These are phyloP conservation scores for Starmerella sp. DNA, from an alignment of 805 yeast species.

Conservation along the genomic window DNA sequence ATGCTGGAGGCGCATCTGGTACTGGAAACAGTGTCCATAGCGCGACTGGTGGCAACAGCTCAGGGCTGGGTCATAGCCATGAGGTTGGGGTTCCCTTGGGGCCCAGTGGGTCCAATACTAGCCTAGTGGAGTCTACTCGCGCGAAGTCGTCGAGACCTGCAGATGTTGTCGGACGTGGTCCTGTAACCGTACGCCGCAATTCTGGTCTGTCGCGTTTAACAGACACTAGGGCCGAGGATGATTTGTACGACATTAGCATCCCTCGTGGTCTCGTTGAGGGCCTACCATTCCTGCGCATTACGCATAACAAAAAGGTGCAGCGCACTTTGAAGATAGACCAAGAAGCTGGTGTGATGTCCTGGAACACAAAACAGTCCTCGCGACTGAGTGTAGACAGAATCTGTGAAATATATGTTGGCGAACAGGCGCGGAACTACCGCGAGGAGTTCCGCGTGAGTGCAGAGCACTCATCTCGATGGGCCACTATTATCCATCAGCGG, in stretches of 20 bases:
- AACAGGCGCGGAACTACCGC: constrained; percentile 70
- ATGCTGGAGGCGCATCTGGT: background rate
- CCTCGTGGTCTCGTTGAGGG: constrained; percentile 33
- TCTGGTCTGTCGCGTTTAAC: constrained; percentile 18
- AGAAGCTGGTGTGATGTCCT: constrained; percentile 41
- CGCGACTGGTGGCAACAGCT: background rate
- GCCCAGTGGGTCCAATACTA: background rate
- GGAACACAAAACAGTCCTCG: constrained; percentile 43
- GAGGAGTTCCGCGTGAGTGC: constrained; percentile 70
- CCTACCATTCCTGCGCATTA: constrained; percentile 51
- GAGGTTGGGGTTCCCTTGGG: background rate
- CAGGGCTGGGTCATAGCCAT: background rate
- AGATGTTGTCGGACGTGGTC: constrained; percentile 11
- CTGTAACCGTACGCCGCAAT: constrained; percentile 22
- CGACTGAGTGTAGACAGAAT: constrained; percentile 50
- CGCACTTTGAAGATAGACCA: constrained; percentile 47
- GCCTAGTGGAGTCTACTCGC: background rate
- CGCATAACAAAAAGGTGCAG: constrained; percentile 56
- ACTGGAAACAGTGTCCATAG: background rate
- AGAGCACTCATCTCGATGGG: constrained; percentile 61
- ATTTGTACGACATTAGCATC: constrained; percentile 6
- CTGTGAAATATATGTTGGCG: constrained; percentile 47
- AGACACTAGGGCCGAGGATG: background rate
- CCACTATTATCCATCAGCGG: constrained; percentile 60
- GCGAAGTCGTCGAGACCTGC: background rate